phyloP scores from a whole-genome alignment of 257 asterid genomes.

The Capsicum chinense region DNA sequence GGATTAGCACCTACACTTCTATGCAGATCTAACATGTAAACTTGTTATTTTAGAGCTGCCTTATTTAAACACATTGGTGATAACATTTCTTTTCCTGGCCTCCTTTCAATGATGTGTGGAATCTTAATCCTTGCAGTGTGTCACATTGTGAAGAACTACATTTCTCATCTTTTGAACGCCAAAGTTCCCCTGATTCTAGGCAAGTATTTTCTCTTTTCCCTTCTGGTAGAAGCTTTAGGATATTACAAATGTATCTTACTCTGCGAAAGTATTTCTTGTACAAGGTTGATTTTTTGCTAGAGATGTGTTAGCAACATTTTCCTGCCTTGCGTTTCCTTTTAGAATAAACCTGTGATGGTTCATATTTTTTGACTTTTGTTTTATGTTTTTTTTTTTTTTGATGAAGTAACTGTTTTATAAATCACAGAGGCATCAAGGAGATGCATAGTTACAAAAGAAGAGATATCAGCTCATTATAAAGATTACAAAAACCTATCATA shows the following conservation, averaged over 20 bases:
- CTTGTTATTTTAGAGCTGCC: neutral
- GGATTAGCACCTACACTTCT: neutral
- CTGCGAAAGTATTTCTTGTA: neutral
- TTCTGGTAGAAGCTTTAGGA: constrained; percentile 3
- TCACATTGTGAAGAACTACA: constrained; percentile 89
- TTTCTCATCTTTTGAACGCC: constrained; percentile 63
- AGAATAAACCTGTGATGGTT: neutral
- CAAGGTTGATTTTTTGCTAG: neutral
- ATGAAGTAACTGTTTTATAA: too few relatives aligned
- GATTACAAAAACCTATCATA: too few relatives aligned
- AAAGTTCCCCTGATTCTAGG: constrained; percentile 91
- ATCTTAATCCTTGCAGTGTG: constrained; percentile 55
- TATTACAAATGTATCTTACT: neutral
- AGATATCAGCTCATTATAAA: too few relatives aligned
- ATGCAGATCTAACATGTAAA: neutral
- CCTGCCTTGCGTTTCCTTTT: neutral
- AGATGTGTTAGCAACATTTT: neutral
- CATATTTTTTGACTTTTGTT: neutral
- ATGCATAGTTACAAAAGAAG: too few relatives aligned
- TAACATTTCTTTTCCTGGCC: constrained; percentile 3
- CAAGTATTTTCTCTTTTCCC: constrained; percentile 32
- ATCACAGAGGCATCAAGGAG: too few relatives aligned
- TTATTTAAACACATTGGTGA: neutral
- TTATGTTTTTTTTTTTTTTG: too few relatives aligned
- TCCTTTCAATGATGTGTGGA: constrained; percentile 30